A percentile compares a stretch with the other conserved stretches of the same genome.
Evolutionary conservation across 805 yeast species (phyloP).

Genomic region (Vanderwaltozyma polyspora): DNA sequence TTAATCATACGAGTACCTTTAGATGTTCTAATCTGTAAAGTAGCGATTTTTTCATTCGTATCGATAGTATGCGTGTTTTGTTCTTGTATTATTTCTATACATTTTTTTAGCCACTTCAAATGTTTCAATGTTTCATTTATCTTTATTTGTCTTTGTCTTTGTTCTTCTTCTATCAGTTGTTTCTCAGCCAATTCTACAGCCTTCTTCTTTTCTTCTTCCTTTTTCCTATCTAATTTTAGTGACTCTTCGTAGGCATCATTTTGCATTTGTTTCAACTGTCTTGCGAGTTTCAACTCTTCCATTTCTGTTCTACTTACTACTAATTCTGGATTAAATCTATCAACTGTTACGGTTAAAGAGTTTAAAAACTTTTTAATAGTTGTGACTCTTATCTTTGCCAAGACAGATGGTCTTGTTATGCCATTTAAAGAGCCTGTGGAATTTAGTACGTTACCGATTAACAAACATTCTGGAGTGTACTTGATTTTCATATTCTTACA

Average conservation of each 20-base stretch:
- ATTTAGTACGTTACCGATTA: conserved; percentile 46
- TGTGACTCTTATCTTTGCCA: conserved; percentile 23
- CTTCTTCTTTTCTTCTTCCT: conserved; percentile 35
- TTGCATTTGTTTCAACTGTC: conserved; percentile 51
- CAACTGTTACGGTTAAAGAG: conserved; percentile 33
- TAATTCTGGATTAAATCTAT: conserved; percentile 52
- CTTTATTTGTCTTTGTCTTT: conserved; percentile 8
- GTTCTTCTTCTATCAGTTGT: conserved; percentile 3
- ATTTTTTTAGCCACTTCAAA: conserved; percentile 17
- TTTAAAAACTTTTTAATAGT: conserved; percentile 26
- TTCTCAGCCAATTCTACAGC: conserved; percentile 11
- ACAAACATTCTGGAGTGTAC: conserved; percentile 43
- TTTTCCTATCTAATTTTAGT: conserved; percentile 42
- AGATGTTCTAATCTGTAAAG: conserved; percentile 24
- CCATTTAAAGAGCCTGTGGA: conserved; percentile 27
- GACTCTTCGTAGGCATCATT: conserved; percentile 58
- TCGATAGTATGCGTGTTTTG: background rate
- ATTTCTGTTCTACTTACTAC: conserved; percentile 47
- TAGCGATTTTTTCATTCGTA: conserved; percentile 7
- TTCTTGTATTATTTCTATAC: conserved; percentile 3
- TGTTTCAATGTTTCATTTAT: conserved; percentile 10
- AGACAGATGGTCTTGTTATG: conserved; percentile 26
- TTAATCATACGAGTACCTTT: conserved; percentile 22
- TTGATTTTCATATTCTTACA: conserved; percentile 44
- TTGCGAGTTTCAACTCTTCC: conserved; percentile 45